These are phyloP conservation scores for Candida caryicola DNA, from an alignment of 805 yeast genomes.

Conservation along the genomic window DNA sequence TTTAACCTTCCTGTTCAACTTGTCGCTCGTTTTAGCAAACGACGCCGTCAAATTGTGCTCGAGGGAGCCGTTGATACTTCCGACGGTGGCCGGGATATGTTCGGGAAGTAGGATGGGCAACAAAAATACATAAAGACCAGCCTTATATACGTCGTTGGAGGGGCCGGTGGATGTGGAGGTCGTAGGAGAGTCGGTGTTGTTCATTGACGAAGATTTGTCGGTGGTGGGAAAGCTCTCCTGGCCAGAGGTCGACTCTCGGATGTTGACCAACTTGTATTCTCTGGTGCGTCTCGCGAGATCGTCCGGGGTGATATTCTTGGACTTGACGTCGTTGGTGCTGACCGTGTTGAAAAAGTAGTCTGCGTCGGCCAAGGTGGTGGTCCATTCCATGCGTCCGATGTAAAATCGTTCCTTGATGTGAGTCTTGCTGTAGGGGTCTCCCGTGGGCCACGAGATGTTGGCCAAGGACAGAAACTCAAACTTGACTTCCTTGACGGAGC, in stretches of 20 bases:
- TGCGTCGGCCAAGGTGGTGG: constrained; percentile 33
- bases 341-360: constrained; percentile 42
- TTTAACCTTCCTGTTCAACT: constrained; percentile 34
- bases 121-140: constrained; percentile 70
- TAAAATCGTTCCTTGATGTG: constrained; percentile 47
- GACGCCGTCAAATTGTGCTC: constrained; percentile 41
- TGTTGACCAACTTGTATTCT: constrained; percentile 22
- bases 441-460: constrained; percentile 52
- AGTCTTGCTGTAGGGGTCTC: constrained; percentile 47
- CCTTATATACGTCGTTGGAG: constrained; percentile 30
- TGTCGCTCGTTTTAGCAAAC: constrained; percentile 38
- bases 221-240: too few relatives aligned
- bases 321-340: constrained; percentile 43
- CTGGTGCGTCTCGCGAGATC: constrained; percentile 41
- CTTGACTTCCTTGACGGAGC: constrained; percentile 32
- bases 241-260: constrained; percentile 9
- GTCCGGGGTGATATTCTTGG: constrained; percentile 41
- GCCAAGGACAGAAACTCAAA: constrained; percentile 44
- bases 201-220: too few relatives aligned
- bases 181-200: not conserved
- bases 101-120: constrained; percentile 62
- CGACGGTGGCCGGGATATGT: constrained; percentile 59
- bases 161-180: not conserved
- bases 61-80: constrained; percentile 50
- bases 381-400: constrained; percentile 49